Conservation (phyloP, 192 early-diverging fungal species). For the Umbelopsis ramanniana region DNA sequence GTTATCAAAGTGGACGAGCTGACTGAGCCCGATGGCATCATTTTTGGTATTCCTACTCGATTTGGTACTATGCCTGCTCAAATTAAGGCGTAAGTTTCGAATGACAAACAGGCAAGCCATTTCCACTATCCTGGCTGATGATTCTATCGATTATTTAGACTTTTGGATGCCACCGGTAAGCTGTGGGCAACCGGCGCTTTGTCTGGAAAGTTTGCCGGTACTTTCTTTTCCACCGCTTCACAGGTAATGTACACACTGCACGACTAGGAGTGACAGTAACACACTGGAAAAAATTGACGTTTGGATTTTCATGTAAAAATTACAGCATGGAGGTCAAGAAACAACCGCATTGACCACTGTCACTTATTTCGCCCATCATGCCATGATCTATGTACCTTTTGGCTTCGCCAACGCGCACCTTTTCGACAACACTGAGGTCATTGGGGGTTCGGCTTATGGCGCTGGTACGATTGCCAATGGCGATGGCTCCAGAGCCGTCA, state of each 20-base stretch:
- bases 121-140: background rate
- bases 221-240: slow-evolving; percentile 72
- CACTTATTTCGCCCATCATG: slow-evolving; percentile 73
- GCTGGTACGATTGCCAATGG: slow-evolving; percentile 44
- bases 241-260: slow-evolving; percentile 37
- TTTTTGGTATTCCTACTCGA: slow-evolving; percentile 62
- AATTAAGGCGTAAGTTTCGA: slow-evolving; percentile 54
- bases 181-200: slow-evolving; percentile 57
- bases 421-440: slow-evolving; percentile 62
- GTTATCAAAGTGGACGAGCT: slow-evolving; percentile 42
- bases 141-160: background rate
- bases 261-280: too few relatives aligned
- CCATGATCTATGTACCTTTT: slow-evolving; percentile 76
- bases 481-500: slow-evolving; percentile 65
- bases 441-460: slow-evolving; percentile 44
- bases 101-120: background rate
- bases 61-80: slow-evolving; percentile 73
- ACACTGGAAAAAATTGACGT: too few relatives aligned
- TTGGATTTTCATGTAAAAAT: too few relatives aligned
- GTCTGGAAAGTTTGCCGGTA: slow-evolving; percentile 69
- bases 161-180: slow-evolving; percentile 22
- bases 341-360: slow-evolving; percentile 67
- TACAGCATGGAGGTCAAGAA: slow-evolving; percentile 30
- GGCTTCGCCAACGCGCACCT: slow-evolving; percentile 57
- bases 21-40: slow-evolving; percentile 49